Evolutionary conservation across 331 rosid species (phyloP), one percentile per base, ranked within the genome.

Genomic region (Phaseolus coccineus): DNA sequence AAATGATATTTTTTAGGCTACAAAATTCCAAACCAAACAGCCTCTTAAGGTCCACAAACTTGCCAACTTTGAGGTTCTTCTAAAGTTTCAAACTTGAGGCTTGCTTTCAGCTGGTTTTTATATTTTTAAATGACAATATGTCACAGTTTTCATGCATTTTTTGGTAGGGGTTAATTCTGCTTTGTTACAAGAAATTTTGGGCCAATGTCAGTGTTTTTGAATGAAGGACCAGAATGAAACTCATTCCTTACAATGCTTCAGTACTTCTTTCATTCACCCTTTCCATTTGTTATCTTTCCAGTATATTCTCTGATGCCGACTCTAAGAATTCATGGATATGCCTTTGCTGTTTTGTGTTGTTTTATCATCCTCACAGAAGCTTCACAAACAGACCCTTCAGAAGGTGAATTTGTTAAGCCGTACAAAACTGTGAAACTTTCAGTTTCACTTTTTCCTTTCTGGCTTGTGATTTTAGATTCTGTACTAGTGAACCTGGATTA

Each of bases 351-450:
- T 61, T 74, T 25, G 64, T 62, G 44, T 73, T 87, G 84, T 68
- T 81, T 31, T 67, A 37, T 86, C 53, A 27, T 80, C 27, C 65
- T 84, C 53, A 58, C 79, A 58, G 88, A 81, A 16, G 76, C 53
- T 9, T 79, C 90, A 37, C 81, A 82, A 79, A 87, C 89, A 65
- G 72, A 85, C 81, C 93, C 96, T 81, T 85, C 89, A 10, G 96
- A 91, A 87, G 90, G 96, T 91, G 65, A 82, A 7, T 62, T 74
- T 63, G 37, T 16, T 6, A 16, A 44, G 42, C 44, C 31, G 4
- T 24, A 58, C 15, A 16, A 31, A n/a, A 27, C 25, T 63, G 58
- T 42, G 58, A 63, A 55, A 70, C 48, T 57, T 66, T 66, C 52
- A 57, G 39, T 64, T 80, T 80, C 59, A 64, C 30, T 69, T 42